These are phyloP conservation scores for Epichloe gansuensis DNA, from an alignment of 2,329 filamentous ascomycete genomes.

Conservation along the genomic window DNA sequence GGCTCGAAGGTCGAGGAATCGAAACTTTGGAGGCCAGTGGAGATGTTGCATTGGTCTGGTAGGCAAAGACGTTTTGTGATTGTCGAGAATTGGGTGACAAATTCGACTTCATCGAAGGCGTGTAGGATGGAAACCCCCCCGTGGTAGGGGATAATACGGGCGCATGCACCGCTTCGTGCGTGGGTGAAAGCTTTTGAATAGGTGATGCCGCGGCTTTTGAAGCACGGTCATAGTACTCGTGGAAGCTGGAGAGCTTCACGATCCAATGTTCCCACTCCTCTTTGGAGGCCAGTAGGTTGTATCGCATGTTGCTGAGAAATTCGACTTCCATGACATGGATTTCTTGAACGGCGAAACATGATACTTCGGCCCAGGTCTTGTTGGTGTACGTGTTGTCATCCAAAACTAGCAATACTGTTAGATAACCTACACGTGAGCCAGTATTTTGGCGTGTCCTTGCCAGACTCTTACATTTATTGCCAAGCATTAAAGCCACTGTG, in stretches of 20 bases:
- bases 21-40: slow-evolving; percentile 36
- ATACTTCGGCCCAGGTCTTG: slow-evolving; percentile 98
- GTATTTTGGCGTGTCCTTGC: neutral
- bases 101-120: slow-evolving; percentile 19
- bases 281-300: slow-evolving; percentile 77
- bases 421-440: neutral
- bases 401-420: slow-evolving; percentile 45
- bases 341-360: slow-evolving; percentile 81
- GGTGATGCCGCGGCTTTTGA: slow-evolving; percentile 31
- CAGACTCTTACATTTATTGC: slow-evolving; percentile 73
- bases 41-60: slow-evolving; percentile 30
- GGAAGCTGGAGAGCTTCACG: slow-evolving; percentile 66
- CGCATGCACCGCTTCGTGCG: slow-evolving; percentile 26
- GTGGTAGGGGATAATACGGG: slow-evolving; percentile 38
- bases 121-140: slow-evolving; percentile 20
- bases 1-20: slow-evolving; percentile 24
- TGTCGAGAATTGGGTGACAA: slow-evolving; percentile 29
- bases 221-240: slow-evolving; percentile 67
- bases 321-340: slow-evolving; percentile 99
- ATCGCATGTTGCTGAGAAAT: slow-evolving; percentile 96
- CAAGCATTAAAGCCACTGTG: slow-evolving; percentile 92
- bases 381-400: slow-evolving; percentile 99
- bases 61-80: slow-evolving; percentile 25
- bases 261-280: slow-evolving; percentile 84
- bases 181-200: slow-evolving; percentile 28